Evolutionary conservation across 768 basidiomycete genomes (phyloP), one percentile per base, ranked within the genome.

Genomic region (Pleurotus citrinopileatus): DNA sequence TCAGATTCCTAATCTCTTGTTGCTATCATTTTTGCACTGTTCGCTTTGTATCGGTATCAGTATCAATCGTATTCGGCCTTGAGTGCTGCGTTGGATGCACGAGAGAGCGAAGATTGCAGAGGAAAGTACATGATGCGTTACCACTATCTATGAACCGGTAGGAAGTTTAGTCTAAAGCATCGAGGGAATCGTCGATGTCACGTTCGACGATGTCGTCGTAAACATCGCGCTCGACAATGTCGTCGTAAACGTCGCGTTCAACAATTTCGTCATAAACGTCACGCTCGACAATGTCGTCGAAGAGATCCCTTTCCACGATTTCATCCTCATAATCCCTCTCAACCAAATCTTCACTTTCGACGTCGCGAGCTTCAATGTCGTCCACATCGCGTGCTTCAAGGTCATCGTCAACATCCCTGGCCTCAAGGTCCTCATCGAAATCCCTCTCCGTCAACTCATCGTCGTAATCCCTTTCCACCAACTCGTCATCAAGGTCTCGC

Each of bases 381-480:
- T 44, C 20, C 6, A 22, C 20, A 9, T 15, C 26, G 8, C 4
- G 25, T 2, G 25, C 46, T 12, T 48, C 46, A 27, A 48, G 28
- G 28, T 48, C 46, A 29, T 48, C 20, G 6, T 25, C 46, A 26
- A 29, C 10, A 29, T 48, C 46, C 27, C 46, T 26, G 17, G 25
- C 25, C 25, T 48, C 46, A 22, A 48, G 26, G 27, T 48, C 22
- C 15, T 17, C n/a, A 23, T 29, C 46, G 6, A 17, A 27, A 29
- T 27, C 25, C 28, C 32, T 34, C n/a, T 9, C 32, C 10, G n/a
- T n/a, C 10, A 34, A n/a, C 32, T 34, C 32, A n/a, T 40, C 38
- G 15, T 40, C 38, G 38, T n/a, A 40, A 19, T 37, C 48, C 15
- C 48, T 15, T n/a, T 51, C 48, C 48, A 29, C 23, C 29, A 51